Conservation (phyloP, 768 basidiomycete species). For the Nidularia sp. region DNA sequence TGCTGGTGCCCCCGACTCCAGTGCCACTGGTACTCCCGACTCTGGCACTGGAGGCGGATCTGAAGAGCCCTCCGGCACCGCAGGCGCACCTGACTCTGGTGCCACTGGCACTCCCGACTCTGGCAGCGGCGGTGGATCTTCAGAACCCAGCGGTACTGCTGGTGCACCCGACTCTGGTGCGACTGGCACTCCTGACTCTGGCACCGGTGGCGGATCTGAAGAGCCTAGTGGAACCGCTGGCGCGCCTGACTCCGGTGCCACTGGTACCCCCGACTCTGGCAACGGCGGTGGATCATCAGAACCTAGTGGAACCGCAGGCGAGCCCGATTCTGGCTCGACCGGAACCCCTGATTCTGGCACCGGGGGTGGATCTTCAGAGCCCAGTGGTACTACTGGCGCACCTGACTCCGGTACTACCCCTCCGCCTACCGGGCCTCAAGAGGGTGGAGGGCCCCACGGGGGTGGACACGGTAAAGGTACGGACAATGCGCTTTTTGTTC, state of each 20-base stretch:
- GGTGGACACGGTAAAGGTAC: too few species aligned
- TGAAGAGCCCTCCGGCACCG: conserved; percentile 1
- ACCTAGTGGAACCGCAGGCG: background rate
- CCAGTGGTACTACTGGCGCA: background rate
- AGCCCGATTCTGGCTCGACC: background rate
- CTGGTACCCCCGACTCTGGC: background rate
- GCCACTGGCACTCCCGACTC: background rate
- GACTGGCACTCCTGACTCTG: background rate
- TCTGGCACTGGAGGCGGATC: conserved; percentile 2
- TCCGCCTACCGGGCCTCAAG: too few species aligned
- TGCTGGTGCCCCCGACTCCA: background rate
- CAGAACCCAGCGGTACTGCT: background rate
- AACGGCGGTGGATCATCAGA: background rate
- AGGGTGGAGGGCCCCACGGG: too few species aligned
- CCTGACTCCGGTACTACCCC: background rate
- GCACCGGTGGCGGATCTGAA: background rate
- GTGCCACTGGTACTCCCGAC: conserved; percentile 1
- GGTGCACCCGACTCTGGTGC: background rate
- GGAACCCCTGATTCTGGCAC: background rate
- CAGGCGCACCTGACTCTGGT: background rate
- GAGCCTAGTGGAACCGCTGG: background rate
- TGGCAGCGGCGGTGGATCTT: background rate
- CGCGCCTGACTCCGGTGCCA: background rate
- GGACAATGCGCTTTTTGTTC: too few species aligned
- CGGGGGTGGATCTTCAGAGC: too few species aligned